Conservation (phyloP, 2,329 filamentous ascomycete genomes). For the Ophiocordyceps sinensis region DNA sequence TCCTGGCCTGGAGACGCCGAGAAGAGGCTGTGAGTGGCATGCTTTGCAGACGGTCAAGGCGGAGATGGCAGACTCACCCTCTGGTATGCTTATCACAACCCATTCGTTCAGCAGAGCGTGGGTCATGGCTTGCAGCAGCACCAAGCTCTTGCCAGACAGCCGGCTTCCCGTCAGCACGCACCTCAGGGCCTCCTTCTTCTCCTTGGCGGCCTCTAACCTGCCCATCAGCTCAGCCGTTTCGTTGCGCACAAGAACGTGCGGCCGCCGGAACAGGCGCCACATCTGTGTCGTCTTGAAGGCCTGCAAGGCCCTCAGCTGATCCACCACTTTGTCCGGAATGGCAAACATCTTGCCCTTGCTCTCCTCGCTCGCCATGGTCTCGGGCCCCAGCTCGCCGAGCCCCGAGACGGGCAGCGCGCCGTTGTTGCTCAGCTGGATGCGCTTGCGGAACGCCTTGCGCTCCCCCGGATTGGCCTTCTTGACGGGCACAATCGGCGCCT, state of each 20-base stretch:
- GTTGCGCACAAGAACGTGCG: constrained; percentile 61
- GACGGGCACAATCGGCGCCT: constrained; percentile 19
- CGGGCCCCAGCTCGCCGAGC: constrained; percentile 43
- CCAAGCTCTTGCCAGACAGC: constrained; percentile 72
- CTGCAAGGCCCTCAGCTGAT: constrained; percentile 68
- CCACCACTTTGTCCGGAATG: constrained; percentile 55
- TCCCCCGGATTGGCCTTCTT: constrained; percentile 60
- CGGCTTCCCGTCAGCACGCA: constrained; percentile 60
- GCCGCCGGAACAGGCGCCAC: constrained; percentile 75
- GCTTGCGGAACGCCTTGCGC: constrained; percentile 74
- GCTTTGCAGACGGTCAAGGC: neutral
- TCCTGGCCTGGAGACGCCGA: constrained; percentile 45
- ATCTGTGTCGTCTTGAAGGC: constrained; percentile 84
- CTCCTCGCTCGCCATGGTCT: constrained; percentile 37
- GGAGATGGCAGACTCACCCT: constrained; percentile 43
- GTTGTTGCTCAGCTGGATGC: constrained; percentile 83
- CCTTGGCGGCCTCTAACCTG: constrained; percentile 41
- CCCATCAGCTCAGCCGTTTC: constrained; percentile 63
- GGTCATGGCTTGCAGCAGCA: constrained; percentile 70
- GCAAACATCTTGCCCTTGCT: constrained; percentile 53
- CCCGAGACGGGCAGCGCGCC: constrained; percentile 71
- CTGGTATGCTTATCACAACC: constrained; percentile 80
- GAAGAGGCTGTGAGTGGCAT: neutral
- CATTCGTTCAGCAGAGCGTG: constrained; percentile 72
- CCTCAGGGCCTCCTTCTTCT: constrained; percentile 39